These are phyloP conservation scores for Aspergillus vadensis DNA, from an alignment of 2,329 filamentous ascomycete genomes.

Conservation along the genomic window DNA sequence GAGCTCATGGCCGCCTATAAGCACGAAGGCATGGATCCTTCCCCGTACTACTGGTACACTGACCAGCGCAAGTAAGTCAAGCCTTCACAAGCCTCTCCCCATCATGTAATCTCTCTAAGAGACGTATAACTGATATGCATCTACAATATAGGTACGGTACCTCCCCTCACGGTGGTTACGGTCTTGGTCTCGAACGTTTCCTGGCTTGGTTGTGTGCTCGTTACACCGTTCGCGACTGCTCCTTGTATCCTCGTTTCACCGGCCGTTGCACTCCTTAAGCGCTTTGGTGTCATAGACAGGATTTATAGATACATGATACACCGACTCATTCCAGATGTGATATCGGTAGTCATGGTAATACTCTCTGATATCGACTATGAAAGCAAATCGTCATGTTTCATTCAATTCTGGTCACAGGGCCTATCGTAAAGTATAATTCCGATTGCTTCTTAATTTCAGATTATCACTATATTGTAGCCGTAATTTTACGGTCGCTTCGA, in stretches of 20 bases:
- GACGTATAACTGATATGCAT: not conserved
- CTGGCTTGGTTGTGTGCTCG: constrained; percentile 68
- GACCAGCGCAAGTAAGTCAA: constrained; percentile 85
- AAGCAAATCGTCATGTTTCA: not conserved
- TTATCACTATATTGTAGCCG: not conserved
- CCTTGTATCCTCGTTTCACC: constrained; percentile 54
- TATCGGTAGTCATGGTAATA: not conserved
- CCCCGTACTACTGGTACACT: constrained; percentile 97
- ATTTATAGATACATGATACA: constrained; percentile 7
- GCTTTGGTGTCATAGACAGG: constrained; percentile 4
- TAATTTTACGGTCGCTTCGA: not conserved
- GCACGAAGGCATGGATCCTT: constrained; percentile 79
- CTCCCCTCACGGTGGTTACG: constrained; percentile 89
- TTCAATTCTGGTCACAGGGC: not conserved
- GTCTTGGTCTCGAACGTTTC: constrained; percentile 84
- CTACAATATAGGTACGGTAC: constrained; percentile 71
- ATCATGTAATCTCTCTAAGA: not conserved
- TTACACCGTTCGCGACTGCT: constrained; percentile 64
- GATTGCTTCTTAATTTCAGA: not conserved
- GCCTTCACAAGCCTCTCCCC: not conserved
- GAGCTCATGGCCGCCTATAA: constrained; percentile 88
- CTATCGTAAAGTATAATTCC: not conserved
- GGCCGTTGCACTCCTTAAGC: constrained; percentile 52
- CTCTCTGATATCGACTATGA: not conserved
- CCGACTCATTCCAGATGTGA: not conserved